These are phyloP conservation scores for Plectosphaerella cucumerina DNA, from an alignment of 2,329 filamentous ascomycete species.

Conservation along the genomic window DNA sequence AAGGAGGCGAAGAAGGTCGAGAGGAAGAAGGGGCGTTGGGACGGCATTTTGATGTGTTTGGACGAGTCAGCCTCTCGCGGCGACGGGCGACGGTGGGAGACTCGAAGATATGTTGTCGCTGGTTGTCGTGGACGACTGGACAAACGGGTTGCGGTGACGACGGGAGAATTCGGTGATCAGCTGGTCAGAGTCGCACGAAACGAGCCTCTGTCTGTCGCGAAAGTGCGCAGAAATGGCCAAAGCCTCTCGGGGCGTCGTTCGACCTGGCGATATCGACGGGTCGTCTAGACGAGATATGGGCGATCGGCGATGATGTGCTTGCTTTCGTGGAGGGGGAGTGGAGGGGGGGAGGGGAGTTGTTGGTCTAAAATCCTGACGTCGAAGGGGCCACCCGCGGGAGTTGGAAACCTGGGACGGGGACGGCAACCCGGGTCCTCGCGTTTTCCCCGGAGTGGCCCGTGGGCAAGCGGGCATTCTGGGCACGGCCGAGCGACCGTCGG, in stretches of 20 bases:
- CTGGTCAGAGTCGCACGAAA: not conserved
- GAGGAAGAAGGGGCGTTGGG: conserved; percentile 52
- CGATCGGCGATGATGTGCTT: conserved; percentile 1
- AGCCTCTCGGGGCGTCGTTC: too few species aligned
- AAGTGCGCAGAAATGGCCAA: too few species aligned
- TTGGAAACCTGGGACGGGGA: not conserved
- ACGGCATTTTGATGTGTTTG: conserved; percentile 34
- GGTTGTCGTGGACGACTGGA: too few species aligned
- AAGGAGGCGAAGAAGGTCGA: conserved; percentile 54
- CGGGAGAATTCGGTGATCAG: not conserved
- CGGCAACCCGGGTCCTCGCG: not conserved
- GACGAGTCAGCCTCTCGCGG: not conserved
- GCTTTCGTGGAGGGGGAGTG: not conserved
- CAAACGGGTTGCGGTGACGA: not conserved
- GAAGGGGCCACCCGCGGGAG: not conserved
- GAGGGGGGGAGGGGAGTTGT: not conserved
- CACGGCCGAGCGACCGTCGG: not conserved
- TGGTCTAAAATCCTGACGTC: conserved; percentile 3
- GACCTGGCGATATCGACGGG: too few species aligned
- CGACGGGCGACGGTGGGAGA: too few species aligned
- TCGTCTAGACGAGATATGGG: too few species aligned
- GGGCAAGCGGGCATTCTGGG: not conserved
- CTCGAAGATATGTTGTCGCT: too few species aligned
- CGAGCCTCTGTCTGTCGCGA: too few species aligned
- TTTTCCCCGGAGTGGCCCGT: conserved; percentile 1